Base-by-base conservation (phyloP, 176 grass and related monocot genomes). In the Puya raimondii region DNA sequence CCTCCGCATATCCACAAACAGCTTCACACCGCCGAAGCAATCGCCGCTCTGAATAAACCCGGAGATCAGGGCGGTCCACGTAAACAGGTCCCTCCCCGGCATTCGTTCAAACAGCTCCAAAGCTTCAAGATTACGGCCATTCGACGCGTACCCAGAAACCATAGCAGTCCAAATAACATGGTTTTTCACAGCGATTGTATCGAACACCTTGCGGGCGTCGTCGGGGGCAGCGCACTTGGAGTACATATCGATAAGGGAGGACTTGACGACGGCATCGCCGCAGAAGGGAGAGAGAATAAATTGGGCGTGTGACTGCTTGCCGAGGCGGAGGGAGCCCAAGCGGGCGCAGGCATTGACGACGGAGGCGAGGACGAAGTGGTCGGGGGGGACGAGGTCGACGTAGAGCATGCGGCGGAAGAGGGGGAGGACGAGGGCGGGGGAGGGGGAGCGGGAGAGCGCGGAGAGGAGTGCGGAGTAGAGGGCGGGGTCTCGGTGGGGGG, bases 211-310 rank as follows among this genome's bases (percentile, higher is more conserved):
- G 27, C 82, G 79, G 4, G 93, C 89, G 59, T 97, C 73, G 33
- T 75, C 63, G 0, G 59, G 74, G 8, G 67, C 49, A 13, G 82
- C 74, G 21, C 93, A 90, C 50, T 92, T 92, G 50, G 85, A 89
- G 65, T 92, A 97, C 93, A 97, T 97, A 29, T 97, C 84, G 4
- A 92, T 27, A 42, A 97, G 84, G 0, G 93, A 92, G 2, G 89
- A 97, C 70, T 85, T 91, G 12, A 90, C 77, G 1, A 97, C 81
- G 16, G 73, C 63, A n/a, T 97, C 89, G 0, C 27, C 21, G 20
- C 49, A 81, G 67, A 86, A 87, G 0, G 82, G 79, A 17, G 71
- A 92, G 1, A 71, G 18, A 2, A 71, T 15, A 64, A 86, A 88
- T 29, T 85, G 57, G 16, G 70, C 81, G 42, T 97, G 93, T 0